Evolutionary conservation across 75 land plant species (phyloP).

Genomic region (Isoetes taiwanensis): DNA sequence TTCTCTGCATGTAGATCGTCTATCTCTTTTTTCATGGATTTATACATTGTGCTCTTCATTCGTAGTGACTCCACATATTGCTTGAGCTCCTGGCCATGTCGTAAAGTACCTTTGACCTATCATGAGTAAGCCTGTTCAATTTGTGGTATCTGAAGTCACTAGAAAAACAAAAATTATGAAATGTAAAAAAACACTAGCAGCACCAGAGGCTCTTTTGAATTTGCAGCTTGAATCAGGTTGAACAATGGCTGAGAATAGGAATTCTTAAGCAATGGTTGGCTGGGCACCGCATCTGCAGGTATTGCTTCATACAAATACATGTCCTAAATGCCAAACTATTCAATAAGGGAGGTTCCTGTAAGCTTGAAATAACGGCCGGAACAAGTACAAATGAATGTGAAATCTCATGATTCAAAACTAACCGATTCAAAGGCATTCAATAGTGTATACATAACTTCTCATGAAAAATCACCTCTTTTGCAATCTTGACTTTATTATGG

Average conservation of each 20-base stretch:
- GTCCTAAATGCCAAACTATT: no score
- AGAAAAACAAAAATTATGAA: background rate
- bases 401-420: no score
- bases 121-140: background rate
- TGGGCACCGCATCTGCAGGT: no score
- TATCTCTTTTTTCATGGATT: slow-evolving; percentile 13
- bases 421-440: no score
- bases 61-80: slow-evolving; percentile 19
- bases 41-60: slow-evolving; percentile 16
- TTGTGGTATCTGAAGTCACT: background rate
- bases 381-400: no score
- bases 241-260: no score
- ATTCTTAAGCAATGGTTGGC: no score
- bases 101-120: slow-evolving; percentile 19
- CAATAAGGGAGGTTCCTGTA: no score
- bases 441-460: no score
- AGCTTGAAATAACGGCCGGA: no score
- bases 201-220: slow-evolving; percentile 1
- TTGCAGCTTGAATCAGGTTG: no score
- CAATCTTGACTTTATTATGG: background rate
- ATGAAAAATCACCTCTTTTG: background rate
- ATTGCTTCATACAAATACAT: no score
- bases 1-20: slow-evolving; percentile 12
- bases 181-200: background rate
- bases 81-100: slow-evolving; percentile 19